A percentile compares a stretch with the other conserved stretches of the same genome.
These are phyloP conservation scores for Aphanomyces astaci DNA, from an alignment of 352 stramenopile species.

Conservation along the genomic window DNA sequence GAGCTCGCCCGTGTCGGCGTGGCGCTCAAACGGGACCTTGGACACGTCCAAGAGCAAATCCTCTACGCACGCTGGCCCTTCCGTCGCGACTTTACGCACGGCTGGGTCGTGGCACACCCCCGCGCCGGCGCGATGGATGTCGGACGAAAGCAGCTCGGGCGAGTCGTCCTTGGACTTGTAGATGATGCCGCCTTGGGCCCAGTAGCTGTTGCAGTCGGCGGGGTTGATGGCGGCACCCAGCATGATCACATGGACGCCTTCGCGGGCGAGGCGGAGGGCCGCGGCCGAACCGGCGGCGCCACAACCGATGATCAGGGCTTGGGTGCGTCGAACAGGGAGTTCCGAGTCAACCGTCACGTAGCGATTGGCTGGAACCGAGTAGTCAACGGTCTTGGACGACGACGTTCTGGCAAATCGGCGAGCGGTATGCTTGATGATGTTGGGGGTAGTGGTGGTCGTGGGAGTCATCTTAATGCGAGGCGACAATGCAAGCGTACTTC, in stretches of 20 bases:
- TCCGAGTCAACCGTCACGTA: no score
- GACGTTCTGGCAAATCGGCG: no score
- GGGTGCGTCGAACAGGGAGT: constrained; percentile 34
- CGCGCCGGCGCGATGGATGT: constrained; percentile 86
- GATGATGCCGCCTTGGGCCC: constrained; percentile 94
- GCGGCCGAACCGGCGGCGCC: constrained; percentile 69
- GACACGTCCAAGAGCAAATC: constrained; percentile 83
- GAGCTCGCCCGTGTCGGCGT: constrained; percentile 48
- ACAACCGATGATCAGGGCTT: constrained; percentile 64
- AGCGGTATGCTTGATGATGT: no score
- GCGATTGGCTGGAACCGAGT: no score
- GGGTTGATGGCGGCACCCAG: constrained; percentile 57
- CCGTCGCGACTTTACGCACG: constrained; percentile 86
- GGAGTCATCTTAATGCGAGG: no score
- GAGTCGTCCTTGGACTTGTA: constrained; percentile 88
- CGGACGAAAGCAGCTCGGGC: constrained; percentile 70
- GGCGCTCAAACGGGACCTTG: constrained; percentile 86
- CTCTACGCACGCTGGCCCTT: constrained; percentile 85
- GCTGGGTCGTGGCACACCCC: constrained; percentile 86
- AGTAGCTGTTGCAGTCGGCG: constrained; percentile 92
- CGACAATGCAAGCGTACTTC: no score
- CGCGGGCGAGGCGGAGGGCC: constrained; percentile 63
- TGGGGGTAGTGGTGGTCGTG: no score
- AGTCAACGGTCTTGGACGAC: no score
- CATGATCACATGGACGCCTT: constrained; percentile 75